phyloP scores from a whole-genome alignment of 805 yeast species.

The Aciculoconidium aculeatum region DNA sequence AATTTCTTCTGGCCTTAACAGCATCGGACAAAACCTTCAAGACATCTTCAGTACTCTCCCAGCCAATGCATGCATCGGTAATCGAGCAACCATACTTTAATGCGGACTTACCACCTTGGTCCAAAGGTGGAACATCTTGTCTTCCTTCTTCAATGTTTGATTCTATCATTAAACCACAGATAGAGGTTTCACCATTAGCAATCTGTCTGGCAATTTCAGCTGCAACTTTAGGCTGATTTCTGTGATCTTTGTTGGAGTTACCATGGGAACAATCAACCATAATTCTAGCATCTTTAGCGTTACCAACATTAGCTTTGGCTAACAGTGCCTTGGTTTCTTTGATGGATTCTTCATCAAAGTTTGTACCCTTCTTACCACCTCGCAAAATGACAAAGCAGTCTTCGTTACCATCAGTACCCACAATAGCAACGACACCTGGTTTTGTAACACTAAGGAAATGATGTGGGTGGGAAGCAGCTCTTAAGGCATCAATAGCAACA shows the following conservation, averaged over 20 bases:
- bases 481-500: conserved; percentile 90
- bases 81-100: conserved; percentile 90
- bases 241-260: conserved; percentile 84
- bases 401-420: conserved; percentile 89
- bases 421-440: conserved; percentile 94
- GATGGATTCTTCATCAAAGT: conserved; percentile 75
- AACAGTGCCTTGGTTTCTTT: conserved; percentile 58
- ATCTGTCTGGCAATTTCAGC: conserved; percentile 73
- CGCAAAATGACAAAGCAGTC: conserved; percentile 88
- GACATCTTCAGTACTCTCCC: conserved; percentile 78
- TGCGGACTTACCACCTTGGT: conserved; percentile 59
- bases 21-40: conserved; percentile 70
- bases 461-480: conserved; percentile 89
- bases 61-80: conserved; percentile 95
- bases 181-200: conserved; percentile 60
- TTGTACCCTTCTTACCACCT: conserved; percentile 94
- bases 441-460: conserved; percentile 93
- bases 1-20: conserved; percentile 66
- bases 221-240: conserved; percentile 90
- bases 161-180: conserved; percentile 97
- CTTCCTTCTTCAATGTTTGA: conserved; percentile 88
- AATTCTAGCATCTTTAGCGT: conserved; percentile 47
- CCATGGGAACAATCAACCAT: conserved; percentile 99
- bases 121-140: conserved; percentile 75
- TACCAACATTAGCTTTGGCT: conserved; percentile 42